Conservation (phyloP, 352 stramenopile species). For the Pythium dissotocum region DNA sequence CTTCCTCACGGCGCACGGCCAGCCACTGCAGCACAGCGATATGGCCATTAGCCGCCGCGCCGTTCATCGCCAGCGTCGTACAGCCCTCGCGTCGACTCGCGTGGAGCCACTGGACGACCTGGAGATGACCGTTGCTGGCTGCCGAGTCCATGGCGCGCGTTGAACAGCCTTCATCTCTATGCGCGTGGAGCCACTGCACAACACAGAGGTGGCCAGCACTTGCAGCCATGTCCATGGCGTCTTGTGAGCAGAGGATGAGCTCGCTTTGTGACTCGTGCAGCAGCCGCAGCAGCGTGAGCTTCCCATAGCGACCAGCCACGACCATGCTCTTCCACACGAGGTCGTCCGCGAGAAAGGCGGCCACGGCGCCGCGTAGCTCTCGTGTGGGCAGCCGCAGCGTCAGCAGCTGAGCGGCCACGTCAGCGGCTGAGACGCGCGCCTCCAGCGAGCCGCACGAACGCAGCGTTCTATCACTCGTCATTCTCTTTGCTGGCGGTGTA, state of each 20-base stretch:
- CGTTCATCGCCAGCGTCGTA: slow-evolving; percentile 15
- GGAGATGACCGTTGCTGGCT: slow-evolving; percentile 10
- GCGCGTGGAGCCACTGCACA: slow-evolving; percentile 21
- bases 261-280: neutral
- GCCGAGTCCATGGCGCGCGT: slow-evolving; percentile 20
- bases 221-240: slow-evolving; percentile 22
- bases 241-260: neutral
- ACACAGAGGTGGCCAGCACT: slow-evolving; percentile 14
- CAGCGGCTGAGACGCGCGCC: neutral
- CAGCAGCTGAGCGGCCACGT: neutral
- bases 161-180: slow-evolving; percentile 22
- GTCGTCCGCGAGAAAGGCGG: neutral
- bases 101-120: slow-evolving; percentile 22
- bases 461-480: neutral
- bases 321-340: neutral
- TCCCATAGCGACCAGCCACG: neutral
- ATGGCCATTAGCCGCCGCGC: slow-evolving; percentile 17
- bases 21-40: slow-evolving; percentile 19
- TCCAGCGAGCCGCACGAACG: neutral
- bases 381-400: neutral
- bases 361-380: neutral
- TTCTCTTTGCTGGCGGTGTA: neutral
- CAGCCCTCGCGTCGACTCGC: slow-evolving; percentile 19
- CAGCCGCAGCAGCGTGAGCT: neutral
- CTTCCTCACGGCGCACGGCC: neutral